A percentile compares a stretch with the other conserved stretches of the same genome.
These are phyloP conservation scores for Alternaria brassicae DNA, from an alignment of 2,329 filamentous ascomycete genomes.

Conservation along the genomic window DNA sequence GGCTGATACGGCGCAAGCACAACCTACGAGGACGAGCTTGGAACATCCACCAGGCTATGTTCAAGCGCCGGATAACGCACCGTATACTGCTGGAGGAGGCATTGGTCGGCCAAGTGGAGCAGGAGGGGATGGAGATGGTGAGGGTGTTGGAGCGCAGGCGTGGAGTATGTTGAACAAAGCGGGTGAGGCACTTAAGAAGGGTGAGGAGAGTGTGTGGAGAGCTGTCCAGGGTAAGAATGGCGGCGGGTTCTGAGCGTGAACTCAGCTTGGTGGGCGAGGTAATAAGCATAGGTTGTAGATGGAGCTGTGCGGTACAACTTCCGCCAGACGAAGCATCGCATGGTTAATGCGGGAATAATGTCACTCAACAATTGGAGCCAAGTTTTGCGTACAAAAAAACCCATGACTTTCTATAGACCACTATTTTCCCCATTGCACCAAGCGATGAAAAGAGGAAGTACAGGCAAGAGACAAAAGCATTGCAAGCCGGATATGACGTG, in stretches of 20 bases:
- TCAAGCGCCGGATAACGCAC: conserved; percentile 53
- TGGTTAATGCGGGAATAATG: not conserved
- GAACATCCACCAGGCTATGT: conserved; percentile 58
- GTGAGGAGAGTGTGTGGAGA: conserved; percentile 47
- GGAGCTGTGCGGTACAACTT: not conserved
- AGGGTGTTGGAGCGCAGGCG: conserved; percentile 40
- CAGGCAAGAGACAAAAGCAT: conserved; percentile 48
- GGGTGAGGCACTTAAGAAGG: conserved; percentile 46
- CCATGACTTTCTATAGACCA: conserved; percentile 48
- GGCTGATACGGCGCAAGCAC: conserved; percentile 17
- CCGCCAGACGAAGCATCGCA: not conserved
- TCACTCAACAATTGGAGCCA: conserved; percentile 7
- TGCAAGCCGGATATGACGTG: conserved; percentile 50
- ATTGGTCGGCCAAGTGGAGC: conserved; percentile 37
- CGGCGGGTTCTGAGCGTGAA: not conserved
- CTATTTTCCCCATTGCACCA: conserved; percentile 49
- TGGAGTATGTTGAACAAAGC: conserved; percentile 49
- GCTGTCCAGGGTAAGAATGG: conserved; percentile 40
- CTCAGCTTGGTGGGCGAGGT: not conserved
- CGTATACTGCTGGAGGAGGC: conserved; percentile 52
- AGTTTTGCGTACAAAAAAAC: conserved; percentile 34
- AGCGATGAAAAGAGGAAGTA: conserved; percentile 45
- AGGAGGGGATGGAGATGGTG: conserved; percentile 17
- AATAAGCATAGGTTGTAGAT: not conserved
- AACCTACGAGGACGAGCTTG: conserved; percentile 29